Percentiles rank a stretch among this genome's conserved stretches.
Conservation (phyloP, 2,329 filamentous ascomycete genomes). For the Pestalotiopsis sp. region DNA sequence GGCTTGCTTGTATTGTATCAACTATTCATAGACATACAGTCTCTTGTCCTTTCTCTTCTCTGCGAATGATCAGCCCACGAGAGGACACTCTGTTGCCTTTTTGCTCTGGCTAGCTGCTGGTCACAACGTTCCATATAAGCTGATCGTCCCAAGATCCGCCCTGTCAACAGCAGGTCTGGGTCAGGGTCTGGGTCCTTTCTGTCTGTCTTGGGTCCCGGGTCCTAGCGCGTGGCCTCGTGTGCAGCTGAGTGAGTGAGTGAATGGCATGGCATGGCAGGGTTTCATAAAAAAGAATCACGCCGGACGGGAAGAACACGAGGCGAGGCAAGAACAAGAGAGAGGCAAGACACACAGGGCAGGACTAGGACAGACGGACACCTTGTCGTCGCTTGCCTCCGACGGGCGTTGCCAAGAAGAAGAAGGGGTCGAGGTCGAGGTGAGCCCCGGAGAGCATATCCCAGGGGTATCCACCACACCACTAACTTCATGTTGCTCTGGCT, state of each 20-base stretch:
- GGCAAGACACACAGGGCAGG: not conserved
- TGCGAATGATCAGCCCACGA: not conserved
- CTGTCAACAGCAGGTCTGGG: not conserved
- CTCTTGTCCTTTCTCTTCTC: not conserved
- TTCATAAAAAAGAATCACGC: not conserved
- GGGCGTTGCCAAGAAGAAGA: not conserved
- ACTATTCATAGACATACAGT: not conserved
- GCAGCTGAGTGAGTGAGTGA: not conserved
- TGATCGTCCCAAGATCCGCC: not conserved
- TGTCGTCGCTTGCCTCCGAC: conserved; percentile 8
- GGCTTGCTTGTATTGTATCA: not conserved
- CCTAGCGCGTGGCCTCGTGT: not conserved
- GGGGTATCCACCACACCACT: not conserved
- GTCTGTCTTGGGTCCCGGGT: no score
- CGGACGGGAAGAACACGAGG: not conserved
- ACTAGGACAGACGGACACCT: not conserved
- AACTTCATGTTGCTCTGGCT: not conserved
- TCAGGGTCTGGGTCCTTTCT: not conserved
- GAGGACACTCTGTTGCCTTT: not conserved
- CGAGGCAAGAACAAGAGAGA: not conserved
- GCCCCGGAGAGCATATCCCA: not conserved
- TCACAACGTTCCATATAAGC: not conserved
- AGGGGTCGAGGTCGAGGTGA: not conserved
- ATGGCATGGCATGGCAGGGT: not conserved
- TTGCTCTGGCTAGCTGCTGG: not conserved